Percentiles rank a stretch among this genome's conserved stretches.
Conservation (phyloP, 2,329 filamentous ascomycete species). For the Ophiostoma quercus region DNA sequence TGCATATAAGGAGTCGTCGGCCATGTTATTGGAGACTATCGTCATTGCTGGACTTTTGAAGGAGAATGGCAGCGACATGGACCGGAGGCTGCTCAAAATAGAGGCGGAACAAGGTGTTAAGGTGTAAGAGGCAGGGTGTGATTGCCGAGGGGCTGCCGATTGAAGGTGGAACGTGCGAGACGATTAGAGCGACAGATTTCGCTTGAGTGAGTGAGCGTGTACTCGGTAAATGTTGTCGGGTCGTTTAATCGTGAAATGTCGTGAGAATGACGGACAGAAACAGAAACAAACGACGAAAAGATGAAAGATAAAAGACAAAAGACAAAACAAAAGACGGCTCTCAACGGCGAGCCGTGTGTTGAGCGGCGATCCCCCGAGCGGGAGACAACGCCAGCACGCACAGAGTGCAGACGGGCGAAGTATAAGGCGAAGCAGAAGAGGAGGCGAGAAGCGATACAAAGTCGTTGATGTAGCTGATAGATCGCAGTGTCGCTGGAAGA, state of each 20-base stretch:
- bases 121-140: neutral
- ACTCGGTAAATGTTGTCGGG: neutral
- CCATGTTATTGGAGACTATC: slow-evolving; percentile 26
- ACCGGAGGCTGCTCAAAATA: neutral
- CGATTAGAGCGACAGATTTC: slow-evolving; percentile 11
- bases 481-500: neutral
- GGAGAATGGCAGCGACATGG: neutral
- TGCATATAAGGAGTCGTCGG: slow-evolving; percentile 32
- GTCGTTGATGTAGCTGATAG: neutral
- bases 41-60: neutral
- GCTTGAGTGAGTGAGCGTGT: neutral
- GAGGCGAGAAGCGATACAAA: neutral
- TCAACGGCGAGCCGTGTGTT: slow-evolving; percentile 18
- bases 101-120: neutral
- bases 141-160: slow-evolving; percentile 6
- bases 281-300: too few relatives aligned
- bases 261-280: too few relatives aligned
- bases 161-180: neutral
- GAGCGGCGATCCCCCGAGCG: slow-evolving; percentile 21
- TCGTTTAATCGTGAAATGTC: neutral
- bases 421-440: slow-evolving; percentile 2
- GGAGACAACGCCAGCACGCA: slow-evolving; percentile 20
- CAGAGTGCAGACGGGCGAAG: neutral
- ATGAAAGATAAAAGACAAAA: neutral
- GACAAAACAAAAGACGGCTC: neutral